Evolutionary conservation across 768 basidiomycete species (phyloP), one percentile per base, ranked within the genome.

Genomic region (Panus rudis): DNA sequence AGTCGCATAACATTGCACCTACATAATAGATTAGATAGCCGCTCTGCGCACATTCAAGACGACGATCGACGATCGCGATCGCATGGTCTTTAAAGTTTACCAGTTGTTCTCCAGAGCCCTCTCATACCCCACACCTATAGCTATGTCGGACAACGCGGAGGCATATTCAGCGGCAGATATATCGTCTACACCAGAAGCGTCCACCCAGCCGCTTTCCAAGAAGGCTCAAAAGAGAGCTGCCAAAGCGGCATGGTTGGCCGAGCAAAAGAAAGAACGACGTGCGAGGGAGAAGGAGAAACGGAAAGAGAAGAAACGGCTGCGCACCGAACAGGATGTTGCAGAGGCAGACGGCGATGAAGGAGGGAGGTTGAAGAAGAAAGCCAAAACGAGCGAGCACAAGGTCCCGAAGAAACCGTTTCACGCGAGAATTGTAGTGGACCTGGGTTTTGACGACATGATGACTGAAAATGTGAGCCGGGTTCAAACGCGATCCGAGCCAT

Each of bases 371-470:
- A 64, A 57, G 51, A 75, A 68, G 69, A 68, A 62, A 57, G 54
- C 34, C 54, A 62, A 20, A 50, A 55, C 43, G 50, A 57, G n/a
- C n/a, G n/a, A n/a, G n/a, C n/a, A 33, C 54, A 56, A 47, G 51
- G 60, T 52, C 6, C 54, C 56, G 34, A 44, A 48, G 44, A 47
- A 43, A 26, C 47, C 56, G 43, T 57, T 64, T 45, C 71, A 76
- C 5, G 88, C 84, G 17, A 73, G 71, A 46, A 72, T 92, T 3
- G 77, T 90, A 25, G 62, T 98, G 16, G 96, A 99, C 66, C 71
- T 97, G 14, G 90, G 82, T 7, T 97, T 96, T 60, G 93, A 98
- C 59, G 78, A 92, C 33, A 69, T 81, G 64, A 97, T 98, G 94
- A 79, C 70, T 45, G 91, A 94, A 49, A 90, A 92, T 69, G 92